Conservation (phyloP, 208 protist genomes). For the Trypanosoma mega region DNA sequence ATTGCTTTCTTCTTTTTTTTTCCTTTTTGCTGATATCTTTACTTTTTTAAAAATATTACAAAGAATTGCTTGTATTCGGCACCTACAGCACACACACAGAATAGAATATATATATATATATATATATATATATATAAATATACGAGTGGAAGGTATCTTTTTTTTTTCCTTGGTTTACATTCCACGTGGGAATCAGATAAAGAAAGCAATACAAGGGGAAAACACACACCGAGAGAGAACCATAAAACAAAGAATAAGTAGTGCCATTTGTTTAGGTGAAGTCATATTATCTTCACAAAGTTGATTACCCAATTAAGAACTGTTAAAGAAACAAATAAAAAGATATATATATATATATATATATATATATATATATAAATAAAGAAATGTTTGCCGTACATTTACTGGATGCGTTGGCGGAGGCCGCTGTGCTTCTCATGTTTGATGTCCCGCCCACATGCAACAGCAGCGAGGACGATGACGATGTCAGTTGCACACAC, state of each 20-base stretch:
- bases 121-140: too few relatives aligned
- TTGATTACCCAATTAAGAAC: not conserved
- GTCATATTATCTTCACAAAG: too few relatives aligned
- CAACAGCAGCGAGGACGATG: slow-evolving; percentile 15
- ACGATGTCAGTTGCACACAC: not conserved
- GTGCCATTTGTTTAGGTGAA: too few relatives aligned
- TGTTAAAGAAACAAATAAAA: slow-evolving; percentile 12
- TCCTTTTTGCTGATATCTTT: not conserved
- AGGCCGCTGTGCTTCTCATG: slow-evolving; percentile 62
- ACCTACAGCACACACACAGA: not conserved
- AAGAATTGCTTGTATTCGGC: slow-evolving; percentile 6
- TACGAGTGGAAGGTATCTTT: too few relatives aligned
- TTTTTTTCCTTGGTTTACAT: too few relatives aligned
- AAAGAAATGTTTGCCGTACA: slow-evolving; percentile 46
- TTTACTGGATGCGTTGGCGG: slow-evolving; percentile 63
- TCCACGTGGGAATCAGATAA: too few relatives aligned
- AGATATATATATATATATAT: not conserved
- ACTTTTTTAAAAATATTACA: not conserved
- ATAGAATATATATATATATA: not conserved
- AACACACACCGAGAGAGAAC: too few relatives aligned
- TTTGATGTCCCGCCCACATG: slow-evolving; percentile 46
- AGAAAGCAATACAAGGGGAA: too few relatives aligned
- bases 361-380: slow-evolving; percentile 20
- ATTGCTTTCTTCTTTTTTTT: slow-evolving; percentile 11
- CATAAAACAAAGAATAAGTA: too few relatives aligned